Evolutionary conservation across 225 moss, liverwort and hornwort species (phyloP).

Genomic region (Ulota crispa): DNA sequence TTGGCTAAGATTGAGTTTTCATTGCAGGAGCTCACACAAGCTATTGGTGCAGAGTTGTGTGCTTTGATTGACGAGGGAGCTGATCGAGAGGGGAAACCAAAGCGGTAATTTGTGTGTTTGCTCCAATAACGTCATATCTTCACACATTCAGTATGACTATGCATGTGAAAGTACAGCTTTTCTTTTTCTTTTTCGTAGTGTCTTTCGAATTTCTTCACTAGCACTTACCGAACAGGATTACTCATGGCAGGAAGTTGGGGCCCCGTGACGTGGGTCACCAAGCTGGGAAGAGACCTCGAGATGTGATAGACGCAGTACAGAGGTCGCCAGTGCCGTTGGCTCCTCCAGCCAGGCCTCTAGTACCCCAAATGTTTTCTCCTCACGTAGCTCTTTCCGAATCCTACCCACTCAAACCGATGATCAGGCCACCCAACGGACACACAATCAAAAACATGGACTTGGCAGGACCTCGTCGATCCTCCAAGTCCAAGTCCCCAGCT

Average conservation of each 20-base stretch:
- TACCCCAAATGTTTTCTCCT: conserved; percentile 49
- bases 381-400: conserved; percentile 39
- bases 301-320: conserved; percentile 37
- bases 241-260: conserved; percentile 50
- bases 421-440: conserved; percentile 51
- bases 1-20: conserved; percentile 24
- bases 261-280: conserved; percentile 36
- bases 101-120: conserved; percentile 58
- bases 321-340: conserved; percentile 39
- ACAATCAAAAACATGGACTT: conserved; percentile 38
- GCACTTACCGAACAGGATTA: conserved; percentile 15
- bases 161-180: background rate
- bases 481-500: conserved; percentile 80
- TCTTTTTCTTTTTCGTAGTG: background rate
- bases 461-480: conserved; percentile 46
- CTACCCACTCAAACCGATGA: conserved; percentile 43
- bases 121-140: background rate
- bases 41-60: conserved; percentile 92
- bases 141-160: background rate
- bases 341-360: conserved; percentile 45
- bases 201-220: conserved; percentile 17
- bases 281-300: conserved; percentile 60
- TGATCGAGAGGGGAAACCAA: conserved; percentile 88
- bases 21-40: conserved; percentile 92
- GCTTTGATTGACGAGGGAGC: conserved; percentile 96